Conservation (phyloP, 208 protist species). For the Acanthamoeba rhysodes region DNA sequence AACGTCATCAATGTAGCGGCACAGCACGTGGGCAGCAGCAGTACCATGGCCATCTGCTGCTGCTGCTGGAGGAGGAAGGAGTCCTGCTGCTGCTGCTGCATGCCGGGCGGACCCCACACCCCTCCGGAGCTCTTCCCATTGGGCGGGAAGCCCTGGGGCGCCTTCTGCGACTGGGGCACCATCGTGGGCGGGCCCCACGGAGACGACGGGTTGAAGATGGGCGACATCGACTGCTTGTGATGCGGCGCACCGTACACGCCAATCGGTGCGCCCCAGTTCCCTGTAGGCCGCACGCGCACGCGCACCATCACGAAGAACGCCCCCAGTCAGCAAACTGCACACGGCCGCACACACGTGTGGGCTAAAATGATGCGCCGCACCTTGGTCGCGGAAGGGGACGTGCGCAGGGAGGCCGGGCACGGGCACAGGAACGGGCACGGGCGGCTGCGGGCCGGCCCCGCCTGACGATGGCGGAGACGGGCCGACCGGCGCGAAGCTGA, state of each 20-base stretch:
- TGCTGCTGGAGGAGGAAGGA: neutral
- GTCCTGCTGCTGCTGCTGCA: neutral
- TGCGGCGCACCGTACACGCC: neutral
- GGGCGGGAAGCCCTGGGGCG: neutral
- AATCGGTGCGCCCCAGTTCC: neutral
- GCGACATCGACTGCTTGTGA: constrained; percentile 30
- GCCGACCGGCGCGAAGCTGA: constrained; percentile 2
- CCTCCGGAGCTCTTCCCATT: neutral
- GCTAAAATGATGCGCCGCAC: neutral
- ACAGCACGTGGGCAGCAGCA: too few species aligned
- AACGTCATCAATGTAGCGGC: too few species aligned
- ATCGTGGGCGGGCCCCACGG: constrained; percentile 53
- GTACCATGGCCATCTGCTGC: neutral
- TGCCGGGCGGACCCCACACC: neutral
- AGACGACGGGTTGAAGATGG: constrained; percentile 57
- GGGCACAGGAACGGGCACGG: neutral
- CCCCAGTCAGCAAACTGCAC: neutral
- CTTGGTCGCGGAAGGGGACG: neutral
- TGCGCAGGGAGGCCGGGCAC: neutral
- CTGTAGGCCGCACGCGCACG: neutral
- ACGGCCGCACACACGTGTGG: neutral
- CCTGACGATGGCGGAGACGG: neutral
- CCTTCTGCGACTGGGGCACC: neutral
- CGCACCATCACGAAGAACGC: neutral
- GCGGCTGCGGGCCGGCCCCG: neutral